Percentiles rank a stretch among this genome's conserved stretches.
These are phyloP conservation scores for Claviceps sp. DNA, from an alignment of 2,329 filamentous ascomycete genomes.

Conservation along the genomic window DNA sequence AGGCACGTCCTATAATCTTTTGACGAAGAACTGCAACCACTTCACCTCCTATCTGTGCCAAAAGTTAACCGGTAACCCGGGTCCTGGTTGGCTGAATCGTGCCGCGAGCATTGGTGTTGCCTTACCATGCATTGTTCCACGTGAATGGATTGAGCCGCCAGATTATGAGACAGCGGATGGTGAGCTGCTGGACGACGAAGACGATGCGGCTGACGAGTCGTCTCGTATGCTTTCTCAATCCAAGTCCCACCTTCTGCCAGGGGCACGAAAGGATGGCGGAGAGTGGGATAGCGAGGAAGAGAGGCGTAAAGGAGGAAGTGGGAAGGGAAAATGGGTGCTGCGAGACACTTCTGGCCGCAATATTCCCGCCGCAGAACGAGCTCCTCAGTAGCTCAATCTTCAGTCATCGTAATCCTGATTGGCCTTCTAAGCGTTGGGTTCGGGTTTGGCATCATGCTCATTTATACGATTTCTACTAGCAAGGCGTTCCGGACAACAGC, in stretches of 20 bases:
- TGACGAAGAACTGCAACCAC: slow-evolving; percentile 80
- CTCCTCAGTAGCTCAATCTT: slow-evolving; percentile 19
- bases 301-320: slow-evolving; percentile 23
- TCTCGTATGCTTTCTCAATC: slow-evolving; percentile 42
- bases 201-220: slow-evolving; percentile 35
- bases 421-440: not conserved
- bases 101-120: slow-evolving; percentile 74
- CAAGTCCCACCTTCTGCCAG: slow-evolving; percentile 18
- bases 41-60: slow-evolving; percentile 68
- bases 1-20: slow-evolving; percentile 65
- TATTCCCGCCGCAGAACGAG: slow-evolving; percentile 39
- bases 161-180: slow-evolving; percentile 63
- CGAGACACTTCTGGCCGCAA: slow-evolving; percentile 37
- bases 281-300: slow-evolving; percentile 35
- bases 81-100: slow-evolving; percentile 67
- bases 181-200: slow-evolving; percentile 47
- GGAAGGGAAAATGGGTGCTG: slow-evolving; percentile 31
- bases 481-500: slow-evolving; percentile 5
- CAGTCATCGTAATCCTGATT: slow-evolving; percentile 1
- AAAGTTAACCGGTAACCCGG: slow-evolving; percentile 54
- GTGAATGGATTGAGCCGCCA: slow-evolving; percentile 69
- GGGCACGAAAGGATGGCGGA: slow-evolving; percentile 13
- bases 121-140: slow-evolving; percentile 68
- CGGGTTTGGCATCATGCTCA: not conserved
- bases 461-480: not conserved